A percentile compares a stretch with the other conserved stretches of the same genome.
Conservation (phyloP, 2,329 filamentous ascomycete species). For the Penicillium sp. region DNA sequence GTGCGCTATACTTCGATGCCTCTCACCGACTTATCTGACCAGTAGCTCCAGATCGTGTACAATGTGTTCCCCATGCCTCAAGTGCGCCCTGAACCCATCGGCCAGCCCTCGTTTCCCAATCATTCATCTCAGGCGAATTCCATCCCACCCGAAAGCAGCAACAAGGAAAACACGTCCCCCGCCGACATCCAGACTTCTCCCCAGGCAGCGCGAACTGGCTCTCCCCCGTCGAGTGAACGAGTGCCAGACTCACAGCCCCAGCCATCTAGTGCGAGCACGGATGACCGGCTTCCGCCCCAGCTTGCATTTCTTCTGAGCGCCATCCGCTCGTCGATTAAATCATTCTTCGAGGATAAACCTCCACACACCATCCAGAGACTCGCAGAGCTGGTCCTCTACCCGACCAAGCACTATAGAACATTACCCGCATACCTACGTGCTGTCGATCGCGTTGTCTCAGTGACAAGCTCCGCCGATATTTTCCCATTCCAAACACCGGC, state of each 20-base stretch:
- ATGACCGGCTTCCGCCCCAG: constrained; percentile 58
- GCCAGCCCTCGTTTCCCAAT: constrained; percentile 22
- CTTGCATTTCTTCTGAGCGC: constrained; percentile 61
- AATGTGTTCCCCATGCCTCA: constrained; percentile 72
- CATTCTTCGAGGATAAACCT: constrained; percentile 68
- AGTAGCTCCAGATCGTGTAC: constrained; percentile 62
- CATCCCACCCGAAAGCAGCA: constrained; percentile 30
- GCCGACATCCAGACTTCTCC: constrained; percentile 29
- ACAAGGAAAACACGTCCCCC: constrained; percentile 37
- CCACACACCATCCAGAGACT: constrained; percentile 93
- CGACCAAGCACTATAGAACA: constrained; percentile 74
- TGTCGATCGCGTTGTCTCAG: constrained; percentile 83
- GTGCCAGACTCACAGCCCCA: constrained; percentile 42
- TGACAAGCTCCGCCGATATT: constrained; percentile 74
- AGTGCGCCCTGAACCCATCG: constrained; percentile 38
- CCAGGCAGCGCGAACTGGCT: constrained; percentile 37
- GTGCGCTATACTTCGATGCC: constrained; percentile 34
- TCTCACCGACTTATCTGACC: constrained; percentile 4
- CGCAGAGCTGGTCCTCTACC: constrained; percentile 76
- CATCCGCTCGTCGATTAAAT: constrained; percentile 59
- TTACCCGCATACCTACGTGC: constrained; percentile 85
- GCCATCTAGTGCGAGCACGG: constrained; percentile 46
- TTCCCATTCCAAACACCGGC: constrained; percentile 66
- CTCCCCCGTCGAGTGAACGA: constrained; percentile 39
- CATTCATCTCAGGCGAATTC: constrained; percentile 25